Percentiles rank a stretch among this genome's conserved stretches.
phyloP scores from a whole-genome alignment of 768 basidiomycete species.

The Cubamyces lactineus region DNA sequence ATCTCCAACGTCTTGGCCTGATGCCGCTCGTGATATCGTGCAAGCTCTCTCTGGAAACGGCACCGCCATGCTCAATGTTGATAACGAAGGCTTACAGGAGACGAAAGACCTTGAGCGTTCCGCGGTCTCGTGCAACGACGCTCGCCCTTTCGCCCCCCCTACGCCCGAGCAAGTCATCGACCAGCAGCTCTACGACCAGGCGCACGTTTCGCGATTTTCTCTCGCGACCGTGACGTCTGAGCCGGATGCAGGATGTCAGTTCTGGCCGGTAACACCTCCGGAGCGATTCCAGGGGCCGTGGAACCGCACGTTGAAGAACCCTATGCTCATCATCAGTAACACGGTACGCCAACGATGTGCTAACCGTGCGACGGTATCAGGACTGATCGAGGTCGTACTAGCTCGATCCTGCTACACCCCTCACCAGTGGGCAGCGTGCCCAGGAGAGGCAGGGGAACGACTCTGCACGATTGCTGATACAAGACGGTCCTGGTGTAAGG shows the following conservation, averaged over 20 bases:
- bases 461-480: conserved; percentile 33
- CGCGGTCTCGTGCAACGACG: conserved; percentile 39
- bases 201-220: conserved; percentile 26
- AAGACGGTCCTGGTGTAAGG: conserved; percentile 35
- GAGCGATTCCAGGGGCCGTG: conserved; percentile 37
- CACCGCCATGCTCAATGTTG: conserved; percentile 27
- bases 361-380: not conserved
- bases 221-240: conserved; percentile 27
- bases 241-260: conserved; percentile 35
- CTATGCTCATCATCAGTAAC: conserved; percentile 35
- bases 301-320: conserved; percentile 34
- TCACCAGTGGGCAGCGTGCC: conserved; percentile 30
- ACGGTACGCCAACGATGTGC: conserved; percentile 18
- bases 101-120: conserved; percentile 28
- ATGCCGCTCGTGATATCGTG: conserved; percentile 23
- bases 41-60: conserved; percentile 33
- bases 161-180: conserved; percentile 29
- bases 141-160: conserved; percentile 27
- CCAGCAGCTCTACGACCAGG: conserved; percentile 29
- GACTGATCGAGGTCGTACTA: not conserved
- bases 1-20: conserved; percentile 30
- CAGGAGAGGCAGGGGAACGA: conserved; percentile 27
- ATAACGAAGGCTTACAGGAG: conserved; percentile 15
- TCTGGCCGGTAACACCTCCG: conserved; percentile 31
- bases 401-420: conserved; percentile 36